Conservation (phyloP, 1,284 basidiomycete genomes). For the Xerocomus tenax region DNA sequence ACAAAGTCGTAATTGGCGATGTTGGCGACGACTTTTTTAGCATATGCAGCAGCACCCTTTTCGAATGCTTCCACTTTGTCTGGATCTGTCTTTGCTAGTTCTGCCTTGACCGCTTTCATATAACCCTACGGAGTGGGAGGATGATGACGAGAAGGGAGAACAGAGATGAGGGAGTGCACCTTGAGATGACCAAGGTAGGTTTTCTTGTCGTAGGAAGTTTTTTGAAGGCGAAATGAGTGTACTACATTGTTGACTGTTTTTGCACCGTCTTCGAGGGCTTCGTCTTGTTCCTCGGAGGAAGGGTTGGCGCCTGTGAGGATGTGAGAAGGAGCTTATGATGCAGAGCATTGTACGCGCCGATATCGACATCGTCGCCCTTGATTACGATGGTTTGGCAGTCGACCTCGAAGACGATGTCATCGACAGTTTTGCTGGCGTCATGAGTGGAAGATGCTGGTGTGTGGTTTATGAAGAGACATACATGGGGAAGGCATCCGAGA, state of each 20-base stretch:
- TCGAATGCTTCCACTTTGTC: slow-evolving; percentile 77
- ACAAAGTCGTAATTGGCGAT: slow-evolving; percentile 91
- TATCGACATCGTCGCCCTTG: slow-evolving; percentile 83
- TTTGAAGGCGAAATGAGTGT: slow-evolving; percentile 85
- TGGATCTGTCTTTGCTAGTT: slow-evolving; percentile 54
- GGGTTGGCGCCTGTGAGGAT: slow-evolving; percentile 69
- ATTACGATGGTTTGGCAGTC: slow-evolving; percentile 72
- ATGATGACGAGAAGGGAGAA: slow-evolving; percentile 7
- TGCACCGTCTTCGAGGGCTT: slow-evolving; percentile 76
- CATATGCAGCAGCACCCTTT: slow-evolving; percentile 68
- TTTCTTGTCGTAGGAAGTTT: slow-evolving; percentile 90
- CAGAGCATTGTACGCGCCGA: slow-evolving; percentile 50
- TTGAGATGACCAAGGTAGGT: slow-evolving; percentile 81
- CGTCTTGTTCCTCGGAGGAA: slow-evolving; percentile 82
- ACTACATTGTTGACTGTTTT: slow-evolving; percentile 83
- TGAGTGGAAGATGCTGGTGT: neutral
- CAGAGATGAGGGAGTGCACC: slow-evolving; percentile 33
- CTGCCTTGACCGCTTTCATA: slow-evolving; percentile 72
- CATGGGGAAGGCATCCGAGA: slow-evolving; percentile 89
- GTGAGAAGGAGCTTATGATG: slow-evolving; percentile 4
- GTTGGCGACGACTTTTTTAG: slow-evolving; percentile 84
- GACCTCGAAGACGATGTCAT: slow-evolving; percentile 86
- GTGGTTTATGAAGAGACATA: slow-evolving; percentile 28
- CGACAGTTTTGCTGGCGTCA: slow-evolving; percentile 62
- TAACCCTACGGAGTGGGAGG: slow-evolving; percentile 44